Conservation (phyloP, 371 early-diverging fungal genomes). For the Batrachochytrium dendrobatidis region DNA sequence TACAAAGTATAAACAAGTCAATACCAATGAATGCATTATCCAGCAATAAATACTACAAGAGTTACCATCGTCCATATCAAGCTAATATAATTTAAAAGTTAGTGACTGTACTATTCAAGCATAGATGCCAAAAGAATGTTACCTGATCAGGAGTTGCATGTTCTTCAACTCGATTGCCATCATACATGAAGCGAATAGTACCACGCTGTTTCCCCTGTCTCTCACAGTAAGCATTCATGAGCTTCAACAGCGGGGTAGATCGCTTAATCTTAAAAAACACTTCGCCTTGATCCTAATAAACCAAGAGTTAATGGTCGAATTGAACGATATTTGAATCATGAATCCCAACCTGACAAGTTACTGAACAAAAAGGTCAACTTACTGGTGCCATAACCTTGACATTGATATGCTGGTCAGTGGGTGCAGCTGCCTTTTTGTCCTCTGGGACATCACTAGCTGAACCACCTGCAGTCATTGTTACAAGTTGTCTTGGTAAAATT, state of each 20-base stretch:
- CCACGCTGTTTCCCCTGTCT: background rate
- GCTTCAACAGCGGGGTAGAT: slow-evolving; percentile 1
- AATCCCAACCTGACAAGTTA: no score
- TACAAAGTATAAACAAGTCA: background rate
- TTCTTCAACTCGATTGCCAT: background rate
- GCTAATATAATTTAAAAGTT: background rate
- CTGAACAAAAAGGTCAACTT: no score
- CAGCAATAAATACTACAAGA: background rate
- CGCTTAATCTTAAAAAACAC: slow-evolving; percentile 7
- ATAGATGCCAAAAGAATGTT: background rate
- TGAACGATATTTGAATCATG: no score
- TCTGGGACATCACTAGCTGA: no score
- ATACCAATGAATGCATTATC: background rate
- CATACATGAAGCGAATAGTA: slow-evolving; percentile 3
- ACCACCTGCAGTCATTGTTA: no score
- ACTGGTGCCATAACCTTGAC: slow-evolving; percentile 4
- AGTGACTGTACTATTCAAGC: background rate
- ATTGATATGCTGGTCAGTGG: slow-evolving; percentile 7
- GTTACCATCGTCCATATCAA: slow-evolving; percentile 7
- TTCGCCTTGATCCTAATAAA: background rate
- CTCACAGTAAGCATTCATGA: no score
- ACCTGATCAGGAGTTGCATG: background rate
- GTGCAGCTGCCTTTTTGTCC: no score
- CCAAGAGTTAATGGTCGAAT: background rate
- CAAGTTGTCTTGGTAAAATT: no score